Evolutionary conservation across 164 flowering plant genomes (phyloP), one percentile per base, ranked within the genome.

Genomic region (Macadamia integrifolia): DNA sequence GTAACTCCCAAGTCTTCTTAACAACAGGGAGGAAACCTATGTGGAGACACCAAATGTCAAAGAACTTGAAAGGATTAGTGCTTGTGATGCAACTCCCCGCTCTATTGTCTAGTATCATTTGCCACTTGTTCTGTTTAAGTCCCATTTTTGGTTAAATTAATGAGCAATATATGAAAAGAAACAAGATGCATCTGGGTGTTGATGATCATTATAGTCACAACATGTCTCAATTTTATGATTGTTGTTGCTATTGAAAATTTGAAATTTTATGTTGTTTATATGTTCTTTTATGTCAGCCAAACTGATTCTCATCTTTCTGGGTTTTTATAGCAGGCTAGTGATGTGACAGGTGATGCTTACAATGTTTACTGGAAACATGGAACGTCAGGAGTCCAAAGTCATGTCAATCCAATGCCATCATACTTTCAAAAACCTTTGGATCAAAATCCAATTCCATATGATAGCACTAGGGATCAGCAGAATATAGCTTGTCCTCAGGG

Each of bases 291-390:
- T 49, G n/a, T 29, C 11, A 57, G 35, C 52, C n/a, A 43, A 66
- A 61, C 66, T 69, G 35, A 75, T 56, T 72, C 32, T 14, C 53
- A 17, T 71, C 56, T 58, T 65, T 67, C 29, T 74, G 62, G 74
- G 58, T 71, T 67, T 70, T 67, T 32, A 65, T 74, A 64, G 73
- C 91, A 94, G 99, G 80, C 80, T 68, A 76, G 69, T 73, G 79
- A 76, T 48, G 76, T 76, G 64, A 71, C 68, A 59, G 81, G 72
- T 75, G 82, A 71, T 78, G 75, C 73, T 68, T 82, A 83, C 62
- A 85, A 83, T 83, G 76, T 68, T 77, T 82, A 83, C 77, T 87
- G 90, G 92, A 84, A 77, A 71, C 84, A 84, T 66, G 87, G 76
- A 62, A 57, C 83, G 74, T 78, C 83, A 60, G 82, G 70, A 77